A percentile compares a stretch with the other conserved stretches of the same genome.
Evolutionary conservation across 768 basidiomycete genomes (phyloP).

Genomic region (Suillus plorans): DNA sequence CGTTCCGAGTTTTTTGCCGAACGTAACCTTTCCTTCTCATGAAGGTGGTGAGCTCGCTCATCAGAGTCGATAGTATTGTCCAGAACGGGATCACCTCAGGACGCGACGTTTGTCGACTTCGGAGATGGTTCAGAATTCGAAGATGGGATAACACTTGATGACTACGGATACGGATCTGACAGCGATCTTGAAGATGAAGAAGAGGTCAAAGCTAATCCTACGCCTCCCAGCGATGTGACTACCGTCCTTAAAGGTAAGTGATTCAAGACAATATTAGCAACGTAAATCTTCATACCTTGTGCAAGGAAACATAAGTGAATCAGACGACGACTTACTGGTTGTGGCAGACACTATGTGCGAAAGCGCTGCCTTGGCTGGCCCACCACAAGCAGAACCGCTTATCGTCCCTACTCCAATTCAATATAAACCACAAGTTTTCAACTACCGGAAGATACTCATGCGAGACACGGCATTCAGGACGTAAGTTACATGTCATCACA

Average conservation of each 20-base stretch:
- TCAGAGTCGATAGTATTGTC: slow-evolving; percentile 15
- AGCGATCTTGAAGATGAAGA: slow-evolving; percentile 35
- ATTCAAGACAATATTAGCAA: background rate
- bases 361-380: too few species aligned
- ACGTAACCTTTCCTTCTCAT: slow-evolving; percentile 12
- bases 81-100: slow-evolving; percentile 12
- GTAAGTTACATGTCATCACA: slow-evolving; percentile 8
- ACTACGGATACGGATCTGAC: slow-evolving; percentile 33
- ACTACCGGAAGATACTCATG: slow-evolving; percentile 23
- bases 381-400: background rate
- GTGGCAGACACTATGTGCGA: slow-evolving; percentile 5
- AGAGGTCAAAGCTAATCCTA: background rate
- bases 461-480: slow-evolving; percentile 29
- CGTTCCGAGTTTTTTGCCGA: slow-evolving; percentile 30
- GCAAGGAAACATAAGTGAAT: slow-evolving; percentile 12
- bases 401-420: slow-evolving; percentile 8
- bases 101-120: slow-evolving; percentile 17
- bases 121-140: slow-evolving; percentile 10
- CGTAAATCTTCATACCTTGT: background rate
- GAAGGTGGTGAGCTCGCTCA: background rate
- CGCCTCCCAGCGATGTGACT: too few species aligned
- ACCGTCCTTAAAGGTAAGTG: background rate
- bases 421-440: slow-evolving; percentile 10
- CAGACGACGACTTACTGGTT: background rate
- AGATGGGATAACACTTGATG: background rate